phyloP scores from a whole-genome alignment of 2,329 filamentous ascomycete genomes.

The Daldinia eschscholtzii region DNA sequence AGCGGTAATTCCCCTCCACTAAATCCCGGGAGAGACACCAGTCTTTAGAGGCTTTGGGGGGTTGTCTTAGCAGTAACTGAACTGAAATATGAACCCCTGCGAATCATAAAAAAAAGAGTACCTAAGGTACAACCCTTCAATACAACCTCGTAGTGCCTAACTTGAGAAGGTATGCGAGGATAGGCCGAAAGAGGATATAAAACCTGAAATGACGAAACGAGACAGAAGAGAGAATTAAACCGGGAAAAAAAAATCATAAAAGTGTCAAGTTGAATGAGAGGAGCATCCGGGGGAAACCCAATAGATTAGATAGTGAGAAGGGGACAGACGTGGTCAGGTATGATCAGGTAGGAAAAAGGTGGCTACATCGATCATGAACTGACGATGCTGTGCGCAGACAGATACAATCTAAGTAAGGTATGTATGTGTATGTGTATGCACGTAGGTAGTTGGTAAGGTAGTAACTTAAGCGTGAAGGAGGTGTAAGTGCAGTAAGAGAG shows the following conservation, averaged over 20 bases:
- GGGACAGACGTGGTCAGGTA: slow-evolving; percentile 34
- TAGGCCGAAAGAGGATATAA: slow-evolving; percentile 7
- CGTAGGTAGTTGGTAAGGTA: slow-evolving; percentile 13
- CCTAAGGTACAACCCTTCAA: background rate
- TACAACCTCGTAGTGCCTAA: slow-evolving; percentile 7
- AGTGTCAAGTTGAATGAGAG: background rate
- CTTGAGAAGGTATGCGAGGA: background rate
- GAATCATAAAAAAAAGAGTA: slow-evolving; percentile 25
- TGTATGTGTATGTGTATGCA: slow-evolving; percentile 10
- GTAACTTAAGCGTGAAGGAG: slow-evolving; percentile 13
- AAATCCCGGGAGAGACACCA: slow-evolving; percentile 27
- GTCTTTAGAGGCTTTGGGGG: slow-evolving; percentile 32
- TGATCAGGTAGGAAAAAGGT: slow-evolving; percentile 42
- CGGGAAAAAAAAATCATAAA: background rate
- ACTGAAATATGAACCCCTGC: slow-evolving; percentile 2
- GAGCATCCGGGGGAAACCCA: slow-evolving; percentile 3
- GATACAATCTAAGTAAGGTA: slow-evolving; percentile 20
- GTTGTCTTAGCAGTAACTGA: slow-evolving; percentile 12
- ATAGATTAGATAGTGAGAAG: slow-evolving; percentile 7
- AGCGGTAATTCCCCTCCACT: slow-evolving; percentile 41
- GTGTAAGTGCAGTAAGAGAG: slow-evolving; percentile 30
- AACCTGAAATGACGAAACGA: slow-evolving; percentile 6
- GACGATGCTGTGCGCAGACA: slow-evolving; percentile 19
- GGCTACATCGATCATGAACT: slow-evolving; percentile 34
- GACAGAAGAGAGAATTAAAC: background rate